Evolutionary conservation across 257 asterid genomes (phyloP).

Genomic region (Nicotiana tabacum): DNA sequence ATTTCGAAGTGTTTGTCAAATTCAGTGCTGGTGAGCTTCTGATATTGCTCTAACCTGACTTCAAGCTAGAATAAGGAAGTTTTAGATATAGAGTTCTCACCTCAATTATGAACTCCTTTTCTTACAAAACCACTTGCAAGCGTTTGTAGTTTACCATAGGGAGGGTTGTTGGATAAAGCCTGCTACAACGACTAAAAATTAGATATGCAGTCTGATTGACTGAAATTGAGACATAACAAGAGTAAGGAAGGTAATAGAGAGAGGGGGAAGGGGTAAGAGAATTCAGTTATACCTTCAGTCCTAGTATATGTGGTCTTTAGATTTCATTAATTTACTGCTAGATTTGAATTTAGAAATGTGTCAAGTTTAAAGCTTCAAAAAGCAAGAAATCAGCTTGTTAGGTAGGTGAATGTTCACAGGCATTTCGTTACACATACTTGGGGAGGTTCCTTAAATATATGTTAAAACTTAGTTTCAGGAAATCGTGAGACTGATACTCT

Average conservation of each 20-base stretch:
- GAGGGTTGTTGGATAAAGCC: background rate
- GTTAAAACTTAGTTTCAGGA: background rate
- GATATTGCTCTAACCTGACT: background rate
- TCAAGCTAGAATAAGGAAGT: background rate
- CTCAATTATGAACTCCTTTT: background rate
- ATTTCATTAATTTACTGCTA: background rate
- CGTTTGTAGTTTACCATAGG: background rate
- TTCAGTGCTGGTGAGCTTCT: too few relatives aligned
- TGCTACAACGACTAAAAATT: background rate
- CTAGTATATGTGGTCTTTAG: background rate
- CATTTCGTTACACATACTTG: background rate
- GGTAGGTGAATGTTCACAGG: background rate
- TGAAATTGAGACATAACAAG: background rate
- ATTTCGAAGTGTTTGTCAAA: too few relatives aligned
- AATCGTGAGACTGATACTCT: background rate
- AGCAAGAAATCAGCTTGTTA: background rate
- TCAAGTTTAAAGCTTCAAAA: background rate
- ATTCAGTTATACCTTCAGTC: background rate
- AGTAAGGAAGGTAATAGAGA: background rate
- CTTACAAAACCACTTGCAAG: background rate
- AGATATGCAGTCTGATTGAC: background rate
- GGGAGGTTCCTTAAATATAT: background rate
- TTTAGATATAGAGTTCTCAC: background rate
- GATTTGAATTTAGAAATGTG: background rate
- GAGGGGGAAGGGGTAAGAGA: background rate